These are phyloP conservation scores for Podila epigama DNA, from an alignment of 192 early-diverging fungal species.

Conservation along the genomic window DNA sequence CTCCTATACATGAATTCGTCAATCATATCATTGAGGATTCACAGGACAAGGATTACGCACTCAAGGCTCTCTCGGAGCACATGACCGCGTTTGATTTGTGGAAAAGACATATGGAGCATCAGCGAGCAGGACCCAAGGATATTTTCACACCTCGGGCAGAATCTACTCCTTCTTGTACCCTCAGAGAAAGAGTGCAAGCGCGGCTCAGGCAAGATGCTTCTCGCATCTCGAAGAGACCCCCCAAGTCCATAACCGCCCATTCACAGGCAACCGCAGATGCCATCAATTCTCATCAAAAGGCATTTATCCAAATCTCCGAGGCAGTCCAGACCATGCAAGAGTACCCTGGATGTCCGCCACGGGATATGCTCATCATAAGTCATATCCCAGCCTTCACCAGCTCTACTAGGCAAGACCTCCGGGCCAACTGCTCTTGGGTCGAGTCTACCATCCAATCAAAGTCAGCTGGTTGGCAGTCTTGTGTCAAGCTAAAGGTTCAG, in stretches of 20 bases:
- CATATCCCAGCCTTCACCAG: neutral
- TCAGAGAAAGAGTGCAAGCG: too few relatives aligned
- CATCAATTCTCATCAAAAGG: conserved; percentile 1
- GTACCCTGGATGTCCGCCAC: conserved; percentile 2
- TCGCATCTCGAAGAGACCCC: neutral
- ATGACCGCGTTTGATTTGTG: too few relatives aligned
- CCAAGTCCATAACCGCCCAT: too few relatives aligned
- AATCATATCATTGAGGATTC: too few relatives aligned
- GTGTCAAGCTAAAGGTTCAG: conserved; percentile 40
- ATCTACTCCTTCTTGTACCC: too few relatives aligned
- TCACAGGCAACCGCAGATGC: too few relatives aligned
- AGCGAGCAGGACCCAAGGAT: too few relatives aligned
- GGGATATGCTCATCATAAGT: neutral
- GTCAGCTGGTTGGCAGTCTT: conserved; percentile 22
- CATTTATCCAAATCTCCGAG: conserved; percentile 25
- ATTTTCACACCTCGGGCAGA: too few relatives aligned
- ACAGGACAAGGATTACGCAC: too few relatives aligned
- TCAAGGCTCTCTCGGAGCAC: too few relatives aligned
- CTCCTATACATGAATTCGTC: too few relatives aligned
- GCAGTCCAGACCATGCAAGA: conserved; percentile 10
- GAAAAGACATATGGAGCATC: too few relatives aligned
- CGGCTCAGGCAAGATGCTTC: neutral
- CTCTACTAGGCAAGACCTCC: neutral
- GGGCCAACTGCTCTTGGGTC: conserved; percentile 18
- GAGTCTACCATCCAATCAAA: conserved; percentile 10